Evolutionary conservation across 495 filamentous ascomycete genomes (phyloP).

Genomic region (Trichoderma reesei): DNA sequence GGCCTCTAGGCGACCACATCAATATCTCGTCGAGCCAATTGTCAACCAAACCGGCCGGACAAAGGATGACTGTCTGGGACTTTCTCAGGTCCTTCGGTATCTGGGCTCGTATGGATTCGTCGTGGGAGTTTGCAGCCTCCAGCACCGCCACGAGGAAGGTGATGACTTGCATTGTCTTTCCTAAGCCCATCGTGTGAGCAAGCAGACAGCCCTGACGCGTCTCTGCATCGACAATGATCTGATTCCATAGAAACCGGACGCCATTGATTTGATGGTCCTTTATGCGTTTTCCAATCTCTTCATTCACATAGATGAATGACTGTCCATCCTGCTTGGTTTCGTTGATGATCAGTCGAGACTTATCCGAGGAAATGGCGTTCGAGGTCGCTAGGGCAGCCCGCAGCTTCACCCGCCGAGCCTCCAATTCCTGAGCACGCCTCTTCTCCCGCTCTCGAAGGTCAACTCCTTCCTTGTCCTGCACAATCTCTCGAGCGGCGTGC

Average conservation of each 20-base stretch:
- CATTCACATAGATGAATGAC: constrained; percentile 40
- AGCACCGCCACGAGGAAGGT: constrained; percentile 67
- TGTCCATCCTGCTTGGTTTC: constrained; percentile 52
- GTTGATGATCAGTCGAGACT: constrained; percentile 54
- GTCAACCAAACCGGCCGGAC: constrained; percentile 61
- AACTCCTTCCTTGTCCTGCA: constrained; percentile 38
- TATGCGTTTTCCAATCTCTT: constrained; percentile 38
- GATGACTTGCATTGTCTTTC: constrained; percentile 89
- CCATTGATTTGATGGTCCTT: constrained; percentile 54
- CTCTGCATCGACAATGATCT: constrained; percentile 49
- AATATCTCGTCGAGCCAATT: constrained; percentile 78
- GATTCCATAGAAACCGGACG: constrained; percentile 83
- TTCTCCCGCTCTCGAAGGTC: constrained; percentile 37
- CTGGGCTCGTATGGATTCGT: constrained; percentile 48
- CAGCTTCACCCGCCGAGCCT: constrained; percentile 38
- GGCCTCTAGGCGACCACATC: constrained; percentile 51
- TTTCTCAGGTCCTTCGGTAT: constrained; percentile 53
- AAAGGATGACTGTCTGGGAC: constrained; percentile 62
- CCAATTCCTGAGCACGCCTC: constrained; percentile 35
- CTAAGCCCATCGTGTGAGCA: constrained; percentile 88
- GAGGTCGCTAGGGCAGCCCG: constrained; percentile 30
- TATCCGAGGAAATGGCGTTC: constrained; percentile 32
- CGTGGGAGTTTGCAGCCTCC: constrained; percentile 48
- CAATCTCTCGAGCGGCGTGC: constrained; percentile 22
- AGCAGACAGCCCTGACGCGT: constrained; percentile 66